Conservation (phyloP, 306 rosid species). For the Hippophae tibetana region DNA sequence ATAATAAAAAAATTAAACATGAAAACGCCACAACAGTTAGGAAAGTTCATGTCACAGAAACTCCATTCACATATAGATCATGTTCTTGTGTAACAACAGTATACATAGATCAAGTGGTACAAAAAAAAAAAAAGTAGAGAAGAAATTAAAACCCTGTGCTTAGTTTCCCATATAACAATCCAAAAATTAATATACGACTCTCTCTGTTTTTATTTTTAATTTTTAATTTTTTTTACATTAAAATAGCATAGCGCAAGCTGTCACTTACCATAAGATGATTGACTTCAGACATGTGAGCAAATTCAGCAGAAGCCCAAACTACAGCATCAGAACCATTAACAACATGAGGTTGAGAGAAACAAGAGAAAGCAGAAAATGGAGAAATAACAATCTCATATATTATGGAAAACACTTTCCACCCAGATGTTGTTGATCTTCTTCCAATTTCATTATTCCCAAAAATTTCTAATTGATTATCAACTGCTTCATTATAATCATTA, state of each 20-base stretch:
- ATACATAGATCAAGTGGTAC: too few species aligned
- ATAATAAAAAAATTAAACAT: too few species aligned
- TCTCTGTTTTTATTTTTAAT: not conserved
- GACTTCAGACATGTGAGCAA: constrained; percentile 58
- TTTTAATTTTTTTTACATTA: constrained; percentile 41
- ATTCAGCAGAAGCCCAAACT: constrained; percentile 54
- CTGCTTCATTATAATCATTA: constrained; percentile 14
- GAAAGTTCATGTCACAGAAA: too few species aligned
- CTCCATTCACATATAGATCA: too few species aligned
- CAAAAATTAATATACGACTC: too few species aligned
- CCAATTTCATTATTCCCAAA: constrained; percentile 12
- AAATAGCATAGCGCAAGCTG: constrained; percentile 94
- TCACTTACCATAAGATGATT: constrained; percentile 92
- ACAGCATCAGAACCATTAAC: constrained; percentile 50
- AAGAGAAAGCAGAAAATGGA: constrained; percentile 59
- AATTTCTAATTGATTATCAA: constrained; percentile 21
- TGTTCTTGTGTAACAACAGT: too few species aligned
- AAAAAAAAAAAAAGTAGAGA: too few species aligned
- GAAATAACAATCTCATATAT: constrained; percentile 42
- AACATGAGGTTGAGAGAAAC: constrained; percentile 56
- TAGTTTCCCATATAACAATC: not conserved
- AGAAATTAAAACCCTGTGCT: not conserved
- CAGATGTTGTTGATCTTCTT: constrained; percentile 24
- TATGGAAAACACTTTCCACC: constrained; percentile 44
- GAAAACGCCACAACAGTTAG: too few species aligned